Percentiles rank a stretch among this genome's conserved stretches.
Conservation (phyloP, 805 yeast species). For the Teunomyces lycoperdinae region DNA sequence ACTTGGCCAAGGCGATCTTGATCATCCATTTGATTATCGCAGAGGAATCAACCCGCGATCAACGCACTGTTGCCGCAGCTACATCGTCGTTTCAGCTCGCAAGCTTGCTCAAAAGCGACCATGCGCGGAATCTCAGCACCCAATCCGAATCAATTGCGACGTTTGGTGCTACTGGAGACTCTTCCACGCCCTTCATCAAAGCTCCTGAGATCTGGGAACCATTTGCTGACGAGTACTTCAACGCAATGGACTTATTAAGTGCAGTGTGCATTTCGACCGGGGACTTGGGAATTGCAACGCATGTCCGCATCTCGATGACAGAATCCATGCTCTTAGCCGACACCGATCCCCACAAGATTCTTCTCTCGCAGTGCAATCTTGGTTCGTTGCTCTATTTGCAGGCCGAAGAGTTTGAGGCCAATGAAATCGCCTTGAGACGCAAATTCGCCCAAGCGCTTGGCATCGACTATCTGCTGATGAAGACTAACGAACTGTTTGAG, state of each 20-base stretch:
- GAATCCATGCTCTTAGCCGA: constrained; percentile 75
- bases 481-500: constrained; percentile 8
- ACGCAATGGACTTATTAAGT: constrained; percentile 71
- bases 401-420: constrained; percentile 59
- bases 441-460: constrained; percentile 24
- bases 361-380: constrained; percentile 64
- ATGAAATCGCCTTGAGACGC: constrained; percentile 31
- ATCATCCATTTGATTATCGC: constrained; percentile 64
- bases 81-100: neutral
- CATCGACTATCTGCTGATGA: constrained; percentile 18
- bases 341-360: constrained; percentile 59
- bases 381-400: constrained; percentile 69
- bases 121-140: too few relatives aligned
- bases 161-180: too few relatives aligned
- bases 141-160: too few relatives aligned
- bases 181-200: constrained; percentile 13
- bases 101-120: neutral
- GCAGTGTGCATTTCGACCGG: constrained; percentile 69
- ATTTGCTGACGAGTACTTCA: constrained; percentile 74
- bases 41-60: constrained; percentile 57
- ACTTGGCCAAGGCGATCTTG: constrained; percentile 53
- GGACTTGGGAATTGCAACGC: constrained; percentile 60
- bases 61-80: constrained; percentile 21
- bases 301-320: constrained; percentile 60
- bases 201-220: constrained; percentile 63